Percentiles rank a stretch among this genome's conserved stretches.
Evolutionary conservation across 176 grass and related monocot genomes (phyloP).

Genomic region (Eragrostis nindensis): DNA sequence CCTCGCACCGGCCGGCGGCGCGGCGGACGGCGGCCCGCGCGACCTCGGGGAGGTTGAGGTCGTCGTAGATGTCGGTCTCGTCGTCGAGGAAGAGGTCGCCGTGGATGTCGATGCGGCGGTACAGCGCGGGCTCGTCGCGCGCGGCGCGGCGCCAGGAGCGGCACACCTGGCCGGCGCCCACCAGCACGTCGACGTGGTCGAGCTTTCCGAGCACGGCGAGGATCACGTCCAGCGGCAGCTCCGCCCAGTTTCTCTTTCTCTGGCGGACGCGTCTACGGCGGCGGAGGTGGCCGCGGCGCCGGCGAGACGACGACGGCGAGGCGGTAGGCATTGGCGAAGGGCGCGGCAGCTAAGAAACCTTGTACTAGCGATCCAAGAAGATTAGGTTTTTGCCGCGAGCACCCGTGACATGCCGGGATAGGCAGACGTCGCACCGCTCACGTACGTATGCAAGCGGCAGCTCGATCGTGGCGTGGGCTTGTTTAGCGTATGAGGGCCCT

Average conservation of each 20-base stretch:
- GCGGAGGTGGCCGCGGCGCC: no score
- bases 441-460: no score
- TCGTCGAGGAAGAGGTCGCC: neutral
- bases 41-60: neutral
- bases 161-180: neutral
- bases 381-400: no score
- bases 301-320: no score
- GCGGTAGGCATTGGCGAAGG: no score
- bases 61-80: neutral
- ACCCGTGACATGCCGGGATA: no score
- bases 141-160: conserved; percentile 4
- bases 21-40: neutral
- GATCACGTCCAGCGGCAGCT: neutral
- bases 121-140: conserved; percentile 17
- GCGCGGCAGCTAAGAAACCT: no score
- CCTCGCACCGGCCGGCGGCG: neutral
- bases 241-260: conserved; percentile 4
- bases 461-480: no score
- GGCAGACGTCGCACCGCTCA: no score
- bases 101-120: conserved; percentile 28
- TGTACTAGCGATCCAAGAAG: no score
- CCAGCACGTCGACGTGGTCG: conserved; percentile 5
- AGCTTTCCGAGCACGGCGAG: neutral
- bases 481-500: no score
- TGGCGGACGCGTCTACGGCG: no score